Evolutionary conservation across 768 basidiomycete genomes (phyloP), one percentile per base, ranked within the genome.

Genomic region (Tephrocybe sp.): DNA sequence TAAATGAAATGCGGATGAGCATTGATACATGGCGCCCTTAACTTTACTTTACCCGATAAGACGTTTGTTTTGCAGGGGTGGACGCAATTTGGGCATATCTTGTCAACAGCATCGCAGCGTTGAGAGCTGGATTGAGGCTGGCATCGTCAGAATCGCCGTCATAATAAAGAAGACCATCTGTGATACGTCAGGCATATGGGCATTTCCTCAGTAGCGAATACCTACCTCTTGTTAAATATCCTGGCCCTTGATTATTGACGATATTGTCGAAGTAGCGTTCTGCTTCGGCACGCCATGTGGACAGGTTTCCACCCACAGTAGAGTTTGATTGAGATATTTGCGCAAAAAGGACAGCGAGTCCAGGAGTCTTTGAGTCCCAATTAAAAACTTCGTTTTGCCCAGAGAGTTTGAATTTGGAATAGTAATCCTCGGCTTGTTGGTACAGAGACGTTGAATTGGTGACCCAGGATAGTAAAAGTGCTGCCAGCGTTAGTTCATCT

Each of bases 301-400:
- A 73, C 13, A 83, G 65, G 53, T 89, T 85, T 12, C 77, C 78
- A 45, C 66, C 73, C 12, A 88, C 66, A 31, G 63, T 61, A 2
- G 81, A 75, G 48, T 81, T 75, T 2, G 80, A 76, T 45, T 82
- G 73, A 1, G 83, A 80, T 22, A 91, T 73, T 60, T 96, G 90
- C 1, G 86, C 77, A 52, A 86, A 89, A 6, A 96, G 68, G 16
- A 95, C 79, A 36, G 82, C 78, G 0, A 92, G 61, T 2, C 85
- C 94, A 1, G 91, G 87, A 1, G 79, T 81, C 65, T 90, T 88
- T 3, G 82, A 79, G 62, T 94, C 94, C 94, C 94, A 98, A 64
- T 94, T 94, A 68, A 93, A 89, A 5, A 87, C 83, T 2, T 72
- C 68, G 39, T 83, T 68, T 31, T 76, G 69, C 1, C 73, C 72